Base-by-base conservation (phyloP, 305 asterid genomes). In the Stenogyne calaminthoides region DNA sequence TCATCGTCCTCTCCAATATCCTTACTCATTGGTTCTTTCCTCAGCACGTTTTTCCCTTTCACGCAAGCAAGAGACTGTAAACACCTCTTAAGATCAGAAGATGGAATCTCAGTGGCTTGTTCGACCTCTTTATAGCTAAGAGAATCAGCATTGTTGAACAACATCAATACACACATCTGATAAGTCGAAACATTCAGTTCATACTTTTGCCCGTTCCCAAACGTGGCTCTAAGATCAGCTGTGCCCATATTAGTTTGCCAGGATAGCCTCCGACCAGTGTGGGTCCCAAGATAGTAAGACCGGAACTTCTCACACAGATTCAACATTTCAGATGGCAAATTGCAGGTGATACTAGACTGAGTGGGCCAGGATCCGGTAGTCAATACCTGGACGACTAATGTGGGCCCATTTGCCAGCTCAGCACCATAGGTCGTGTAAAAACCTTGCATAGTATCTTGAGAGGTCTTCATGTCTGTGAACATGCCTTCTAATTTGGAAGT, bases 291-390 rank as follows among this genome's bases (percentile, higher is more conserved):
- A 69, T 86, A 86, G 75, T 83, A 82, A 2, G 88, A 77, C 20
- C 84, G 75, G 67, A 86, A 86, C 67, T 77, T 86, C 71, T 86
- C 85, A 58, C 90, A 86, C 1, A 80, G 72, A 18, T 70, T 77
- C 0, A 66, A 75, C 72, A 86, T 34, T 72, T 86, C 88, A 7
- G 85, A 61, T 0, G 90, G 90, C 46, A 86, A 77, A 37, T 86
- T 86, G 84, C 88, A 86, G 6, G 85, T 76, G 49, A 64, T 12
- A 73, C 74, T 82, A 2, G 88, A 70, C 49, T 86, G 88, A 15
- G 88, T 86, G 29, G 88, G 88, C 88, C 90, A 86, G 0, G 88
- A 86, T 7, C 88, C 90, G 0, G 86, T 86, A 1, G 90, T 86
- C 71, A 86, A 69, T 40, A 86, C 90, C 78, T 86, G 90, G 68